Percentiles rank a stretch among this genome's conserved stretches.
Evolutionary conservation across 345 rosid genomes (phyloP).

Genomic region (Microthlaspi erraticum): DNA sequence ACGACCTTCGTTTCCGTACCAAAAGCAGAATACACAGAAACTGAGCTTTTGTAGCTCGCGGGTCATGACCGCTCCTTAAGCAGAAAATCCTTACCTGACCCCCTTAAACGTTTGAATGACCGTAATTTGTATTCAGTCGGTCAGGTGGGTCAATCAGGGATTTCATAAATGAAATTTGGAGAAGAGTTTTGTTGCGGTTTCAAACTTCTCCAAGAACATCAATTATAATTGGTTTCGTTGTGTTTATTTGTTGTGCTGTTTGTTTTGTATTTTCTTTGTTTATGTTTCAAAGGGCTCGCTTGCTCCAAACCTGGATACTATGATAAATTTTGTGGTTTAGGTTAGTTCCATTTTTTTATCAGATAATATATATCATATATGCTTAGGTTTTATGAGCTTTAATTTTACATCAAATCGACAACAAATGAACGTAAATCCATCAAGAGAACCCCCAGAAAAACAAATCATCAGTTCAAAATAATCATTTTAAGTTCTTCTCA

Average conservation of each 20-base stretch:
- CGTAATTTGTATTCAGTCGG: constrained; percentile 26
- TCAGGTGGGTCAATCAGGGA: constrained; percentile 25
- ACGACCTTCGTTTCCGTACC: constrained; percentile 58
- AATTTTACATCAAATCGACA: background rate
- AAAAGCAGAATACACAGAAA: constrained; percentile 84
- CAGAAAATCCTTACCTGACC: constrained; percentile 1
- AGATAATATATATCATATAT: too few relatives aligned
- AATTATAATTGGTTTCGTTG: constrained; percentile 15
- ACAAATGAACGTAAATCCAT: background rate
- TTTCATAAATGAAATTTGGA: background rate
- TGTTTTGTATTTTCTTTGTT: constrained; percentile 4
- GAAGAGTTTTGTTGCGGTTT: constrained; percentile 26
- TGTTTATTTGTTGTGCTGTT: constrained; percentile 5
- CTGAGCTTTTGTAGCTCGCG: constrained; percentile 41
- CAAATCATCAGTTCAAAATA: background rate
- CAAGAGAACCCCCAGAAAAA: background rate
- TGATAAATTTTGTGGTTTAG: constrained; percentile 14
- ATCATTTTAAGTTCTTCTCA: background rate
- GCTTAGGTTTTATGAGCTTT: background rate
- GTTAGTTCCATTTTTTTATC: background rate
- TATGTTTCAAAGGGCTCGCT: background rate
- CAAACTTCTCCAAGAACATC: constrained; percentile 15
- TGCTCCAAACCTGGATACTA: background rate
- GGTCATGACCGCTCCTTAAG: constrained; percentile 3
- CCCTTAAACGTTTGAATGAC: constrained; percentile 9